Conservation (phyloP, 2,329 filamentous ascomycete genomes). For the Claviceps lovelessii region DNA sequence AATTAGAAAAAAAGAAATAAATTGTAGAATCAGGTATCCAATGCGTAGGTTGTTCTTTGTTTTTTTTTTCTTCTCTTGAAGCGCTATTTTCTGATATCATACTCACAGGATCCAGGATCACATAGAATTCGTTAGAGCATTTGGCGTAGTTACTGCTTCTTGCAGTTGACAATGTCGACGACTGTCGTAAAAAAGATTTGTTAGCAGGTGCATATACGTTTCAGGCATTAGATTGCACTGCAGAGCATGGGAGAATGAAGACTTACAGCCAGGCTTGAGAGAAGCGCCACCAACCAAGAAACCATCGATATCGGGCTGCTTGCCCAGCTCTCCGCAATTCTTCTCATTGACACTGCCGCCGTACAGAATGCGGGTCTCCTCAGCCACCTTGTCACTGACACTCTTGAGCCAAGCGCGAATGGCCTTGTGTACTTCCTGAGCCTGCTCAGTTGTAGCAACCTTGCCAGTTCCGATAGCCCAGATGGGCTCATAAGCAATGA, state of each 20-base stretch:
- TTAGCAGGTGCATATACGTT: background rate
- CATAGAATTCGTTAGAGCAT: background rate
- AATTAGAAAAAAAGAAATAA: background rate
- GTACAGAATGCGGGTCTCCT: constrained; percentile 88
- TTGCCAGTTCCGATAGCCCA: constrained; percentile 93
- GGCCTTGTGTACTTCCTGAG: constrained; percentile 83
- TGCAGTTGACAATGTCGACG: constrained; percentile 45
- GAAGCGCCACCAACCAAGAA: constrained; percentile 95
- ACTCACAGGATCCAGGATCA: background rate
- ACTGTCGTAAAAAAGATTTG: constrained; percentile 23
- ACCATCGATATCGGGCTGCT: constrained; percentile 90
- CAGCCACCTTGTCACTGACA: constrained; percentile 59
- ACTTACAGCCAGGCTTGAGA: constrained; percentile 88
- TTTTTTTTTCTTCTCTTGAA: background rate
- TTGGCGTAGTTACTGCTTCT: constrained; percentile 26
- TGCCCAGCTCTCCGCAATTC: constrained; percentile 88
- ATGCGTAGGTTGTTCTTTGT: background rate
- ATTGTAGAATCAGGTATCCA: background rate
- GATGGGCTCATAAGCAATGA: constrained; percentile 97
- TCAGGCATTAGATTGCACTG: background rate
- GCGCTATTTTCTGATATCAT: background rate
- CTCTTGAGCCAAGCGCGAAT: constrained; percentile 82
- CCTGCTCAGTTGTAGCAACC: constrained; percentile 77
- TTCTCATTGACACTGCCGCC: constrained; percentile 94
- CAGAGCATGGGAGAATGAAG: background rate